A percentile compares a stretch with the other conserved stretches of the same genome.
phyloP scores from a whole-genome alignment of 2,329 filamentous ascomycete genomes.

The Fusarium denticulatum region DNA sequence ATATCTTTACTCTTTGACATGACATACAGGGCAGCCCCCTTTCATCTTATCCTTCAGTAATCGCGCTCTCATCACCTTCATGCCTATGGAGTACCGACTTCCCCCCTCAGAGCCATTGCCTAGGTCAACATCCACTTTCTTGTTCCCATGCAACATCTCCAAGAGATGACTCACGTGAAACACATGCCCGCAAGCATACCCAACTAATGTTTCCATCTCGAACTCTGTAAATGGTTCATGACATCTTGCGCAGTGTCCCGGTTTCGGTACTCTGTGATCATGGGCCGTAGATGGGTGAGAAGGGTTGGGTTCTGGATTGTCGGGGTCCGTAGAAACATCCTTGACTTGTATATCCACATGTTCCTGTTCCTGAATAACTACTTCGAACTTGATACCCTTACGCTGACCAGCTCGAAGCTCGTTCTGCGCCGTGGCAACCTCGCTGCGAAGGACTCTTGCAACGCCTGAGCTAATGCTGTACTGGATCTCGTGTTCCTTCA shows the following conservation, averaged over 20 bases:
- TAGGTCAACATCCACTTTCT: conserved; percentile 58
- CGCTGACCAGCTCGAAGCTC: conserved; percentile 81
- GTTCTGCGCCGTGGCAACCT: conserved; percentile 86
- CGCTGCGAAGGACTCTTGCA: conserved; percentile 84
- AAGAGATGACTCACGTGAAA: conserved; percentile 81
- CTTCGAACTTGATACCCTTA: conserved; percentile 89
- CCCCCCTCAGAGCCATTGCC: conserved; percentile 54
- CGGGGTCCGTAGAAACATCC: conserved; percentile 48
- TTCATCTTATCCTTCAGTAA: conserved; percentile 76
- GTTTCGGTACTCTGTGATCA: conserved; percentile 50
- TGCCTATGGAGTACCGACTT: conserved; percentile 74
- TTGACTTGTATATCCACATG: conserved; percentile 57
- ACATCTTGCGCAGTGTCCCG: conserved; percentile 70
- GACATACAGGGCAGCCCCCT: conserved; percentile 71
- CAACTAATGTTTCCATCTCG: conserved; percentile 78
- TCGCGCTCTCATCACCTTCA: conserved; percentile 88
- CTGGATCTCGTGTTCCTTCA: conserved; percentile 96
- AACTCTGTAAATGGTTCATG: conserved; percentile 65
- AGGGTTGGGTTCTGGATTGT: conserved; percentile 34
- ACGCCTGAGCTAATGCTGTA: conserved; percentile 91
- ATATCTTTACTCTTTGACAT: conserved; percentile 36
- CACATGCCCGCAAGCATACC: conserved; percentile 84
- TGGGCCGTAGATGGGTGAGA: conserved; percentile 31
- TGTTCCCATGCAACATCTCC: conserved; percentile 58
- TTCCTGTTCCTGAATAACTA: conserved; percentile 59